Evolutionary conservation across 129 eudicot species (phyloP), one percentile per base, ranked within the genome.

Genomic region (Silybum marianum): DNA sequence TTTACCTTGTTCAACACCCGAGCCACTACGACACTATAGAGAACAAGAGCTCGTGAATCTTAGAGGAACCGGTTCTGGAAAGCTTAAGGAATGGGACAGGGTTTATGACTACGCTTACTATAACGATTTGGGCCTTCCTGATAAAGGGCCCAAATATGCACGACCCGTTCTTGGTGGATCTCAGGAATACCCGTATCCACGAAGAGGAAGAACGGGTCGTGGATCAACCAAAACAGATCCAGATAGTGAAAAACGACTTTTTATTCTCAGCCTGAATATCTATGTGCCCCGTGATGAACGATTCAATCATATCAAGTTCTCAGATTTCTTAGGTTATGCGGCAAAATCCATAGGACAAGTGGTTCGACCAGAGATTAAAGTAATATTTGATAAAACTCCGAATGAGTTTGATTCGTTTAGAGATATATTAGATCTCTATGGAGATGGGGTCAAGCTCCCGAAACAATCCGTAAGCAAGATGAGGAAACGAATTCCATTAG

Each of bases 131-230:
- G 98, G 96, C 71, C 63, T 18, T 6, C 97, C 98, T n/a, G 97
- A 91, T 39, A 91, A 91, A 74, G 98, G 98, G 14, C 78, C 79
- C 0, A 85, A 85, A 3, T 76, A 90, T 30, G 86, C 69, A 0
- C 97, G 98, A 1, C 93, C 93, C 6, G 90, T 89, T 75, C 97
- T 94, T 19, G 98, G 98, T 44, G 97, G 97, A 67, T 82, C 91
- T 3, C 66, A 80, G 71, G 88, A 90, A 24, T 90, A 75, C 23
- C 98, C 98, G 7, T 94, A 94, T 73, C 98, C 98, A 74, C 88
- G 98, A 12, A 84, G 98, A 87, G 97, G 86, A 66, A 80, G 88
- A 85, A 94, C 98, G 3, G 93, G 97, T 39, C 96, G 98, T 18
- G 26, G 67, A 42, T 90, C 90, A 42, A 88, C 88, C 65, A 87